phyloP scores from a whole-genome alignment of 345 rosid genomes.

The Syzygium oleosum region DNA sequence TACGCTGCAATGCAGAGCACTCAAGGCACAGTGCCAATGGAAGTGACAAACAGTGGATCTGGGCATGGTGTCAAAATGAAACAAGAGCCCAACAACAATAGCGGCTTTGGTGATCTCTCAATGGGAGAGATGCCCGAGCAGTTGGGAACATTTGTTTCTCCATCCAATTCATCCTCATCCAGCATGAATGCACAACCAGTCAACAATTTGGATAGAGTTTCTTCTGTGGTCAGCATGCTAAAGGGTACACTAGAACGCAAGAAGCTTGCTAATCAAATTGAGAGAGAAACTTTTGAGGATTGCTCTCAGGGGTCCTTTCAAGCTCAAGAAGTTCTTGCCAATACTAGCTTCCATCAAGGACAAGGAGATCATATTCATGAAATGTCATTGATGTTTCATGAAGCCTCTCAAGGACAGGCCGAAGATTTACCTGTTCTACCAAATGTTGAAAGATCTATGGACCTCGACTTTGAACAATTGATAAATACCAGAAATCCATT shows the following conservation, averaged over 20 bases:
- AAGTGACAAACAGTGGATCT: conserved; percentile 21
- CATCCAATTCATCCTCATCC: conserved; percentile 54
- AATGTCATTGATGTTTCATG: conserved; percentile 18
- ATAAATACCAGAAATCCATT: conserved; percentile 28
- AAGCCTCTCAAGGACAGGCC: conserved; percentile 15
- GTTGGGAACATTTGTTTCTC: conserved; percentile 32
- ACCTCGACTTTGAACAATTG: conserved; percentile 38
- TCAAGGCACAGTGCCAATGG: conserved; percentile 25
- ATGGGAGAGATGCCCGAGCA: conserved; percentile 29
- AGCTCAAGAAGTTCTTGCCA: conserved; percentile 17
- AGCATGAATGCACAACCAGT: conserved; percentile 25
- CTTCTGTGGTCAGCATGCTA: conserved; percentile 63
- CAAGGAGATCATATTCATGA: conserved; percentile 19
- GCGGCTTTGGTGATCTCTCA: conserved; percentile 17
- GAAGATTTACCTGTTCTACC: conserved; percentile 11
- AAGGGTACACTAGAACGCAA: conserved; percentile 59
- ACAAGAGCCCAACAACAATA: conserved; percentile 28
- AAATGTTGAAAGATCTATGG: conserved; percentile 21
- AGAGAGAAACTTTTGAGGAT: conserved; percentile 29
- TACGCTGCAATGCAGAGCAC: conserved; percentile 60
- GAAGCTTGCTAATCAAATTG: conserved; percentile 34
- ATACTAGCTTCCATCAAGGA: conserved; percentile 15
- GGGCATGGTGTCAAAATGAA: conserved; percentile 19
- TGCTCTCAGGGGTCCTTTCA: conserved; percentile 17
- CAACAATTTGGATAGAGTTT: conserved; percentile 33